Evolutionary conservation across 176 grass and related monocot genomes (phyloP), one percentile per base, ranked within the genome.

Genomic region (Areca catechu): DNA sequence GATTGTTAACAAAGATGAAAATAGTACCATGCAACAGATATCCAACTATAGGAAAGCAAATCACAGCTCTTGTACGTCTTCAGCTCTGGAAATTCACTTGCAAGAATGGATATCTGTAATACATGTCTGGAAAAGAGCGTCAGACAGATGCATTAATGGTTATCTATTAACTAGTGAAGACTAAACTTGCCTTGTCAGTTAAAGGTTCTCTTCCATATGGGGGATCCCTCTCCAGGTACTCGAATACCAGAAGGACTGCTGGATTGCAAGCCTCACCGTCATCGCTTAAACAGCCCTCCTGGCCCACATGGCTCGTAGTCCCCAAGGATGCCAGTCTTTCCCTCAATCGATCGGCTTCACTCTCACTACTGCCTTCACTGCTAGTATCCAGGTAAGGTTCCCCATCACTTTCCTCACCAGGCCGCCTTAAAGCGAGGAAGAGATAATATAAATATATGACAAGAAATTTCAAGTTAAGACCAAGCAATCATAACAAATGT

Each of bases 1-100:
- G 6, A 2, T 16, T 29, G 2, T 18, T 7, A 2, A 20, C 1
- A 67, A 61, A 15, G 50, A 54, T 47, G 56, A 49, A 50, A 56
- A 7, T 16, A 60, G 66, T 99, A 99, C 94, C 94, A 99, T 75
- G 94, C 94, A 67, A 89, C 94, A 89, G 84, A 92, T 74, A 99
- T 85, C 94, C 94, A 99, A 80, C 94, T 99, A 24, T 66, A 83
- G 48, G 79, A 73, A 24, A 80, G 74, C 48, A 99, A 68, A 74
- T 99, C 88, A 65, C 84, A 93, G 67, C 94, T 99, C 75, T 61
- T 88, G 28, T 93, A 89, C 65, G 84, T 83, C 78, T 86, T 93
- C 5, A 99, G 71, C 65, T 71, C 66, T 57, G 94, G 84, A 89
- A 93, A 93, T 82, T 61, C 60, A 79, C 70, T 79, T 6, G 79